Evolutionary conservation across 1,284 basidiomycete species (phyloP), one percentile per base, ranked within the genome.

Genomic region (Leucoagaricus sp.): DNA sequence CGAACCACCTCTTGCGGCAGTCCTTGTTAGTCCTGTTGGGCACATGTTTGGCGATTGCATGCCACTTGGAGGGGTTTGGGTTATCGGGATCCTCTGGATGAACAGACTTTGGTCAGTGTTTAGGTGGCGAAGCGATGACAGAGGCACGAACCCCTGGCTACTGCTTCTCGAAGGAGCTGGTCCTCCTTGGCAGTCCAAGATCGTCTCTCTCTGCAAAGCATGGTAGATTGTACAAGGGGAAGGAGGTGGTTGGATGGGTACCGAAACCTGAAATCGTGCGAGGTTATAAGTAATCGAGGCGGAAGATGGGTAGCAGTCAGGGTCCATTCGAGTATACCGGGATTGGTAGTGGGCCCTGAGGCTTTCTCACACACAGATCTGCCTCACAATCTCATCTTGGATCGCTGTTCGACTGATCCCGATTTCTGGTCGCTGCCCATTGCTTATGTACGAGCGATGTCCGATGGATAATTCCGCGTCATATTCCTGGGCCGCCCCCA

Each of bases 11-110:
- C 64, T 83, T 83, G 58, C 81, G 75, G 64, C 81, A 83, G 65
- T 83, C 81, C 62, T 83, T 83, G 71, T 83, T 83, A 26, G 79
- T 83, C 55, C 81, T 70, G 63, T 81, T 77, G 26, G 81, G 80
- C 7, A 83, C 80, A 65, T 83, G 81, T 62, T 81, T 80, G n/a
- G 81, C 78, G 57, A 83, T 83, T 26, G 79, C 79, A 67, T 82
- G 80, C 81, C 81, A 83, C 60, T 81, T 82, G 29, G 80, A 80
- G 25, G 81, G 81, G 55, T 78, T 80, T 17, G 76, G 68, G 61
- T 79, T 78, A 44, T 76, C 74, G 49, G 80, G 77, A 65, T 82
- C 80, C 74, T 83, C 81, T 82, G 61, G 25, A 56, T 50, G 51
- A 40, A 50, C 26, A 23, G 55, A 48, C 31, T 45, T 26, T 60